phyloP scores from a whole-genome alignment of 2,329 filamentous ascomycete species.

The Fusarium irregulare region DNA sequence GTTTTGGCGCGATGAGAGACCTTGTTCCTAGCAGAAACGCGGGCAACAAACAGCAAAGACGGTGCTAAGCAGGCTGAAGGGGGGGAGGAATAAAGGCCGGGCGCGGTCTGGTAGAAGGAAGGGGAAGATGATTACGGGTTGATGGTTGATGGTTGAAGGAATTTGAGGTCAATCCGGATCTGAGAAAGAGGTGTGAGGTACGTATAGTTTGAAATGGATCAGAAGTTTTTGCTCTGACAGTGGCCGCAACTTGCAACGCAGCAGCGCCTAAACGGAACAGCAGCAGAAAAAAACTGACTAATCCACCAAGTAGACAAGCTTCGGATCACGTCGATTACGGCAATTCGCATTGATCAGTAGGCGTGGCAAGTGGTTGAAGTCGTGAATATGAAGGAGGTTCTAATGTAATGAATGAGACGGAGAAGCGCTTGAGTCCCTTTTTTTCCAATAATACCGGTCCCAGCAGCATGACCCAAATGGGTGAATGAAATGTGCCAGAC shows the following conservation, averaged over 20 bases:
- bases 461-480: slow-evolving; percentile 32
- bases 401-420: slow-evolving; percentile 44
- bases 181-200: slow-evolving; percentile 35
- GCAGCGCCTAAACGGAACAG: slow-evolving; percentile 31
- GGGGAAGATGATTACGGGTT: slow-evolving; percentile 27
- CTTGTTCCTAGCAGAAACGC: slow-evolving; percentile 23
- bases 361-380: slow-evolving; percentile 23
- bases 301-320: neutral
- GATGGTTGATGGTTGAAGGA: slow-evolving; percentile 37
- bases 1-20: slow-evolving; percentile 33
- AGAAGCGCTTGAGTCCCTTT: slow-evolving; percentile 46
- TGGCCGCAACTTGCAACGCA: slow-evolving; percentile 38
- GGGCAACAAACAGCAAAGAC: slow-evolving; percentile 4
- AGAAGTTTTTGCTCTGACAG: slow-evolving; percentile 44
- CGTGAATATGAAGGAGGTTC: slow-evolving; percentile 39
- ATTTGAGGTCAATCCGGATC: slow-evolving; percentile 18
- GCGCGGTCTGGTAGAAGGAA: slow-evolving; percentile 1
- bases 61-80: neutral
- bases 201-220: slow-evolving; percentile 40
- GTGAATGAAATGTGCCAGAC: slow-evolving; percentile 41
- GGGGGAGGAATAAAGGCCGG: neutral
- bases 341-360: slow-evolving; percentile 27
- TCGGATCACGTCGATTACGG: slow-evolving; percentile 18
- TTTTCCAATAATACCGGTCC: slow-evolving; percentile 44
- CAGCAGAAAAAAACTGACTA: slow-evolving; percentile 22